A percentile compares a stretch with the other conserved stretches of the same genome.
phyloP scores from a whole-genome alignment of 768 basidiomycete species.

The Gymnopilus dilepis region DNA sequence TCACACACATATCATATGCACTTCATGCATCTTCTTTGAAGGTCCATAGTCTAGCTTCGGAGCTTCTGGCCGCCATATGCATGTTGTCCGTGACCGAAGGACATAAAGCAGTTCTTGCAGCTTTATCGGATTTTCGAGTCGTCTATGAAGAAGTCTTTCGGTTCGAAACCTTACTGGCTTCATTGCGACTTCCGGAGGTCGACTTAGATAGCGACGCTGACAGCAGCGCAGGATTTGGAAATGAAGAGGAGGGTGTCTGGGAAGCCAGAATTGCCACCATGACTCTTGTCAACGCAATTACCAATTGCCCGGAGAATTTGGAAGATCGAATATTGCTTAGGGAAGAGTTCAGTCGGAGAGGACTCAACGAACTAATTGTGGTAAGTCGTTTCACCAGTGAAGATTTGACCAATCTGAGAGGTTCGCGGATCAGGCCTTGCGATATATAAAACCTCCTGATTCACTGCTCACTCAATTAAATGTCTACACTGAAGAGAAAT shows the following conservation, averaged over 20 bases:
- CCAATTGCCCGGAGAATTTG: conserved; percentile 73
- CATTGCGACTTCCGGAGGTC: conserved; percentile 59
- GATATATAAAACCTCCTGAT: conserved; percentile 77
- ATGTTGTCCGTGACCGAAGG: conserved; percentile 74
- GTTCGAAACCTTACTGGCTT: conserved; percentile 75
- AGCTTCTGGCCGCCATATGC: conserved; percentile 86
- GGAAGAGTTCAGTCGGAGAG: conserved; percentile 83
- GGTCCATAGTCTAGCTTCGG: conserved; percentile 69
- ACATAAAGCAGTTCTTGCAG: conserved; percentile 74
- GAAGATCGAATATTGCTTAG: conserved; percentile 81
- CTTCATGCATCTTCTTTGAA: conserved; percentile 71
- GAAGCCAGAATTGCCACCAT: conserved; percentile 79
- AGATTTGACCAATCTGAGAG: neutral
- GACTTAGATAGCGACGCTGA: conserved; percentile 40
- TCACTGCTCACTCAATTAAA: conserved; percentile 77
- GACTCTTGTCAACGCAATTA: conserved; percentile 80
- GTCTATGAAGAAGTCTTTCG: conserved; percentile 76
- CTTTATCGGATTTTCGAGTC: conserved; percentile 80
- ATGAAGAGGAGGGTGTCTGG: conserved; percentile 77
- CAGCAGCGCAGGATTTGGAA: conserved; percentile 41
- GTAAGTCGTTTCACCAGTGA: conserved; percentile 50
- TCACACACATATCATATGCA: conserved; percentile 76
- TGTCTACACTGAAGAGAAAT: conserved; percentile 86
- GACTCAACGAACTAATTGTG: conserved; percentile 82
- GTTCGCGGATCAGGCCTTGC: conserved; percentile 59